Percentiles rank a stretch among this genome's conserved stretches.
phyloP scores from a whole-genome alignment of 2,329 filamentous ascomycete genomes.

The Microdochium bolleyi region DNA sequence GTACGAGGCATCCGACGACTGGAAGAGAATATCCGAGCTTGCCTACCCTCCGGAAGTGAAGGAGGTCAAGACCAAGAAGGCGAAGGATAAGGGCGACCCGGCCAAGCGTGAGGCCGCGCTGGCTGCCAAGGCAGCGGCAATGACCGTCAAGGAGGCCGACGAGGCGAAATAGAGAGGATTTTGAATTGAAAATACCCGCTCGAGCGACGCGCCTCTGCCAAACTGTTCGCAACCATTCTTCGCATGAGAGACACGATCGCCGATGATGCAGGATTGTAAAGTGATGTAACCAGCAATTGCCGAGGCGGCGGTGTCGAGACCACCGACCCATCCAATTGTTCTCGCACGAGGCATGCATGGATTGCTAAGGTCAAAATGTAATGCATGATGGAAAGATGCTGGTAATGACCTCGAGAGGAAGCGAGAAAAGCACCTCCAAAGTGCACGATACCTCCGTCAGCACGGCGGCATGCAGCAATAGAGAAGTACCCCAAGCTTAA shows the following conservation, averaged over 20 bases:
- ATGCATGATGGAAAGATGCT: too few species aligned
- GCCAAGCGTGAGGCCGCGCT: constrained; percentile 12
- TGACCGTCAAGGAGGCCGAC: constrained; percentile 8
- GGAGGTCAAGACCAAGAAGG: constrained; percentile 68
- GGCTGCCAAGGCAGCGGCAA: constrained; percentile 10
- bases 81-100: constrained; percentile 60
- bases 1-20: constrained; percentile 64
- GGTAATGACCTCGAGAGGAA: too few species aligned
- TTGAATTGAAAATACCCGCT: neutral
- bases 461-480: neutral
- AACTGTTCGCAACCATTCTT: too few species aligned
- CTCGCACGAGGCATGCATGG: too few species aligned
- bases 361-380: too few species aligned
- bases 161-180: constrained; percentile 1
- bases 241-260: too few species aligned
- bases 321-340: too few species aligned
- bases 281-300: too few species aligned
- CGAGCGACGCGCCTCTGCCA: neutral
- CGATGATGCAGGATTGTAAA: too few species aligned
- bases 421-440: too few species aligned
- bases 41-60: constrained; percentile 72
- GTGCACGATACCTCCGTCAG: too few species aligned
- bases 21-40: constrained; percentile 68
- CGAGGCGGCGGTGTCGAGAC: too few species aligned
- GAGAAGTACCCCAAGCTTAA: neutral